phyloP scores from a whole-genome alignment of 495 filamentous ascomycete genomes.

The Hypoxylon subgilvum region DNA sequence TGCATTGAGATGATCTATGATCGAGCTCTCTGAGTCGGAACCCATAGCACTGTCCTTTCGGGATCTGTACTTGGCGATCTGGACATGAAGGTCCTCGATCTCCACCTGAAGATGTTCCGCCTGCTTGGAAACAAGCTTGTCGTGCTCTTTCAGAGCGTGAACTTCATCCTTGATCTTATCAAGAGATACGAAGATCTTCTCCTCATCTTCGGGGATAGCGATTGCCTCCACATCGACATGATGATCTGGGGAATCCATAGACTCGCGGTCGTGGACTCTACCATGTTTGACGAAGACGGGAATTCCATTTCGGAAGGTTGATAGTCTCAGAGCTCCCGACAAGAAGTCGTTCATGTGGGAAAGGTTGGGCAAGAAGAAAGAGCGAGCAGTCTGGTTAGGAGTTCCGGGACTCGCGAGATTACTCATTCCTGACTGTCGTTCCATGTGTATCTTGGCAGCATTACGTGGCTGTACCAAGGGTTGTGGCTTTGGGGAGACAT shows the following conservation, averaged over 20 bases:
- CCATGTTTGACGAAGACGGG: slow-evolving; percentile 54
- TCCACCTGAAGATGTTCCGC: slow-evolving; percentile 55
- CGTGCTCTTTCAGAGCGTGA: slow-evolving; percentile 55
- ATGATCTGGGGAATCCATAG: slow-evolving; percentile 33
- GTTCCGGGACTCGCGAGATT: slow-evolving; percentile 16
- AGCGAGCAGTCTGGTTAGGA: slow-evolving; percentile 48
- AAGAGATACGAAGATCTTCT: slow-evolving; percentile 58
- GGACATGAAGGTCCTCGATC: slow-evolving; percentile 50
- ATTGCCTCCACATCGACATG: slow-evolving; percentile 50
- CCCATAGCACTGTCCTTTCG: slow-evolving; percentile 55
- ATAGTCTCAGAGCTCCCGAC: slow-evolving; percentile 52
- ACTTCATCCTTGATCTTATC: slow-evolving; percentile 63
- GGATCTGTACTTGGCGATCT: slow-evolving; percentile 48
- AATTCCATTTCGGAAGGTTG: slow-evolving; percentile 52
- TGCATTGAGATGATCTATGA: slow-evolving; percentile 42
- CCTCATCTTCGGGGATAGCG: slow-evolving; percentile 52
- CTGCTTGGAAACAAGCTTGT: slow-evolving; percentile 55
- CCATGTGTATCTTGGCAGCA: slow-evolving; percentile 17
- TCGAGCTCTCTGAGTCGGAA: slow-evolving; percentile 52
- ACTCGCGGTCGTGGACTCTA: slow-evolving; percentile 42
- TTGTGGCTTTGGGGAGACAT: slow-evolving; percentile 33
- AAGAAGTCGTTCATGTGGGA: slow-evolving; percentile 56
- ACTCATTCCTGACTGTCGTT: slow-evolving; percentile 16
- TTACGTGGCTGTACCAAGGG: slow-evolving; percentile 20
- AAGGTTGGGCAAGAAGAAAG: slow-evolving; percentile 53